These are phyloP conservation scores for Zopfochytrium polystomum DNA, from an alignment of 371 early-diverging fungal genomes.

Conservation along the genomic window DNA sequence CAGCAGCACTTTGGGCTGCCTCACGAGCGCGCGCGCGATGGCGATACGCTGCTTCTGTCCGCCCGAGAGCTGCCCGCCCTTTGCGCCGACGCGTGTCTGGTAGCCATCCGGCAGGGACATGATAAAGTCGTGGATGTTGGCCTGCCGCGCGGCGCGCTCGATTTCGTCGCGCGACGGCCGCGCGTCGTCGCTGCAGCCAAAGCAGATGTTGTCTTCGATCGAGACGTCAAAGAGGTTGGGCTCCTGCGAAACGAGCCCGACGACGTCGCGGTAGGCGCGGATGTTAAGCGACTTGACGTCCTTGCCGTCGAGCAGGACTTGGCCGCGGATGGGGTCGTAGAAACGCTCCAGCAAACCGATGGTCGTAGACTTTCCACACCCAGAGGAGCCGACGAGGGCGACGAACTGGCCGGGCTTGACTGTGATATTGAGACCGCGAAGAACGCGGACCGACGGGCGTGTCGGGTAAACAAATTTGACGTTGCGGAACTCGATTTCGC, in stretches of 20 bases:
- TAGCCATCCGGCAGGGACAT: conserved; percentile 61
- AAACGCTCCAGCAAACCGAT: conserved; percentile 37
- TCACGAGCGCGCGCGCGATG: conserved; percentile 30
- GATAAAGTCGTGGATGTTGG: conserved; percentile 61
- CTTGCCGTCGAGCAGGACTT: conserved; percentile 40
- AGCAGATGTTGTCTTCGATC: conserved; percentile 42
- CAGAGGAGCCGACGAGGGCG: conserved; percentile 60
- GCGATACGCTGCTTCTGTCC: too few species aligned
- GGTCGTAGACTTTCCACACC: conserved; percentile 57
- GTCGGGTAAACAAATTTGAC: conserved; percentile 63
- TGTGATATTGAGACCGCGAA: conserved; percentile 43
- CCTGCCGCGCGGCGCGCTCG: conserved; percentile 59
- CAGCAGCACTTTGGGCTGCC: conserved; percentile 28
- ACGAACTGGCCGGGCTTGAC: conserved; percentile 50
- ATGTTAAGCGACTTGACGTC: conserved; percentile 43
- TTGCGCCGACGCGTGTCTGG: conserved; percentile 79
- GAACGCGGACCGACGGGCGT: conserved; percentile 48
- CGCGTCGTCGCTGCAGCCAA: too few species aligned
- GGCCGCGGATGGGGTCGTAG: conserved; percentile 34
- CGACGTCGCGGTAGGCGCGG: conserved; percentile 64
- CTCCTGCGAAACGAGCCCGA: conserved; percentile 83
- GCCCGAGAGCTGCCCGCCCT: conserved; percentile 72
- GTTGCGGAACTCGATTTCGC: conserved; percentile 59
- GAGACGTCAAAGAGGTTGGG: conserved; percentile 39
- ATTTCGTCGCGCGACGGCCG: conserved; percentile 56